Conservation (phyloP, 495 filamentous ascomycete genomes). For the Aspergillus sclerotiicarbonarius region DNA sequence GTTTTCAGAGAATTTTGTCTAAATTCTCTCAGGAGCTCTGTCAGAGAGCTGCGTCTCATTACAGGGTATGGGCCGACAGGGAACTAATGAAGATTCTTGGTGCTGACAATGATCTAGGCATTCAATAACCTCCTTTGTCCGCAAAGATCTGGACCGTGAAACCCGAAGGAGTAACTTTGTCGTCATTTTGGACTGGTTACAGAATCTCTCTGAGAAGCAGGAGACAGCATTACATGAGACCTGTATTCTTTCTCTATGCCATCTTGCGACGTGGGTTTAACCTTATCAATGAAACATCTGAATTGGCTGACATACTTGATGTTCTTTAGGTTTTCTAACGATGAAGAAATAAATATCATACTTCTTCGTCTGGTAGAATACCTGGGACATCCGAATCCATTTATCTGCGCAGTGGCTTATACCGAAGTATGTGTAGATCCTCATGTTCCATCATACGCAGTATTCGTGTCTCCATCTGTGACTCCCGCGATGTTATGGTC, state of each 20-base stretch:
- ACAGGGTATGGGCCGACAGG: slow-evolving; percentile 53
- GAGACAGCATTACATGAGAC: slow-evolving; percentile 70
- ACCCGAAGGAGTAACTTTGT: slow-evolving; percentile 63
- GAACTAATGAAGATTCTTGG: background rate
- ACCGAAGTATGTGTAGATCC: slow-evolving; percentile 59
- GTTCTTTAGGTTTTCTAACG: slow-evolving; percentile 52
- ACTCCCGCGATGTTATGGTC: slow-evolving; percentile 8
- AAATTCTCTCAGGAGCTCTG: slow-evolving; percentile 73
- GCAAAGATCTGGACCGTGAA: slow-evolving; percentile 41
- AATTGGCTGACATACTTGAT: background rate
- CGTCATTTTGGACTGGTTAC: slow-evolving; percentile 65
- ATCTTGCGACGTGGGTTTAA: slow-evolving; percentile 62
- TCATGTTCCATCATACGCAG: background rate
- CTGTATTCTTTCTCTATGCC: slow-evolving; percentile 78
- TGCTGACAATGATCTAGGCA: slow-evolving; percentile 49
- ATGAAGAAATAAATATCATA: slow-evolving; percentile 81
- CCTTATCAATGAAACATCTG: slow-evolving; percentile 8
- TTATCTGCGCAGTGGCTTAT: slow-evolving; percentile 75
- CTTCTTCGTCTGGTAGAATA: slow-evolving; percentile 81
- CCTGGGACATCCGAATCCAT: slow-evolving; percentile 75
- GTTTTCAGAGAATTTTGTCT: slow-evolving; percentile 75
- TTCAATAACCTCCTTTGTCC: slow-evolving; percentile 64
- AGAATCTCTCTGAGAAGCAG: slow-evolving; percentile 63
- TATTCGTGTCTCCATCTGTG: background rate
- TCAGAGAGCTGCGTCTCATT: slow-evolving; percentile 80